phyloP scores from a whole-genome alignment of 306 rosid species.

The Spatholobus suberectus region DNA sequence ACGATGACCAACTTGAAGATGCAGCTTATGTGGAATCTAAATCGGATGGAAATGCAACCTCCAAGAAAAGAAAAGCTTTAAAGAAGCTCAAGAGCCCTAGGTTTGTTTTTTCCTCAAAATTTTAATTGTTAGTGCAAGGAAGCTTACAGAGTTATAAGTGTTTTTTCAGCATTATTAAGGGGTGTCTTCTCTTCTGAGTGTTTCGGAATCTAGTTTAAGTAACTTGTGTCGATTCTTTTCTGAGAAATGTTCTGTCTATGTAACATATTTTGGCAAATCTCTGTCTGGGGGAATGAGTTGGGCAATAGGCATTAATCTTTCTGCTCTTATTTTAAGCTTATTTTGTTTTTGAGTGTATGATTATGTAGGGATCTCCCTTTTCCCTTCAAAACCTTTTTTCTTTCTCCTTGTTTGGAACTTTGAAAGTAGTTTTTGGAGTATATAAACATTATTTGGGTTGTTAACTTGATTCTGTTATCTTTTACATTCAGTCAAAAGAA shows the following conservation, averaged over 20 bases:
- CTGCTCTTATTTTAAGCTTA: background rate
- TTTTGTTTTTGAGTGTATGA: background rate
- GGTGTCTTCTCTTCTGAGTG: conserved; percentile 5
- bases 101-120: conserved; percentile 47
- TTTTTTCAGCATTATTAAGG: conserved; percentile 12
- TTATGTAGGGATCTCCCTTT: background rate
- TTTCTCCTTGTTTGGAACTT: conserved; percentile 10
- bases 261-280: conserved; percentile 18
- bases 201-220: conserved; percentile 29
- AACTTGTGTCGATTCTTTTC: background rate
- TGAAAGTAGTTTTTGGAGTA: conserved; percentile 12
- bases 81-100: conserved; percentile 63
- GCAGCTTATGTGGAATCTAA: conserved; percentile 39
- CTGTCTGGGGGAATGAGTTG: background rate
- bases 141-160: background rate
- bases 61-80: conserved; percentile 81
- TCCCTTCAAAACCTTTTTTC: background rate
- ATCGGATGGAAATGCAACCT: conserved; percentile 37
- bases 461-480: conserved; percentile 39
- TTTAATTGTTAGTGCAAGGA: background rate
- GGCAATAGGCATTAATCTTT: conserved; percentile 7
- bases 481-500: conserved; percentile 69
- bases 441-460: conserved; percentile 14
- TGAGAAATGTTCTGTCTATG: background rate
- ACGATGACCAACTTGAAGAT: conserved; percentile 49